phyloP scores from a whole-genome alignment of 2,329 filamentous ascomycete genomes.

The Pseudogymnoascus sp. region DNA sequence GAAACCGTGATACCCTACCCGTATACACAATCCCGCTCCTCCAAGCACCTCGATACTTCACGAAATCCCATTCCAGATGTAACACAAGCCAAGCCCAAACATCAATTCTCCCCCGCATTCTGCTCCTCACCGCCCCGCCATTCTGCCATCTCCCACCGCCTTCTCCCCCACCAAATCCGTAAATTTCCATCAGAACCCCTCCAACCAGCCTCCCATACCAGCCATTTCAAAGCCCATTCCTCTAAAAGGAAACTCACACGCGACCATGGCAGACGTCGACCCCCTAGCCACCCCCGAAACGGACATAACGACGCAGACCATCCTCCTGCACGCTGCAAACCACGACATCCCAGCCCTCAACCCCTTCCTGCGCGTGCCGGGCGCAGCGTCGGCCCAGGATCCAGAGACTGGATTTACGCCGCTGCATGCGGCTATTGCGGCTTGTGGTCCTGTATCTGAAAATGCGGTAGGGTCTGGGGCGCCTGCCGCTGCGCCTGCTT shows the following conservation, averaged over 20 bases:
- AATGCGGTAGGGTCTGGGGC: background rate
- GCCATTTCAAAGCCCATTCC: background rate
- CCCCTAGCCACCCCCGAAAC: slow-evolving; percentile 18
- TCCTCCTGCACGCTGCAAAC: slow-evolving; percentile 57
- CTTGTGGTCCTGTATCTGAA: slow-evolving; percentile 39
- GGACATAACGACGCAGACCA: slow-evolving; percentile 39
- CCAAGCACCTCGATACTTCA: background rate
- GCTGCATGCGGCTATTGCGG: slow-evolving; percentile 82
- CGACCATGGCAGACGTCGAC: slow-evolving; percentile 13
- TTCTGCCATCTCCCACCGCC: background rate
- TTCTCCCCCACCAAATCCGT: background rate
- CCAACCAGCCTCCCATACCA: background rate
- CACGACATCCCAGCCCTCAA: slow-evolving; percentile 37
- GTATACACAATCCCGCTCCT: background rate
- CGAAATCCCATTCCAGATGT: background rate
- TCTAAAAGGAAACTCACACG: background rate
- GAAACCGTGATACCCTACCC: background rate
- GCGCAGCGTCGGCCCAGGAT: slow-evolving; percentile 69
- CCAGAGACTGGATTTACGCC: slow-evolving; percentile 77
- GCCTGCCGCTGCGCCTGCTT: slow-evolving; percentile 21
- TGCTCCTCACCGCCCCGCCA: slow-evolving; percentile 1
- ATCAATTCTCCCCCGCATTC: background rate
- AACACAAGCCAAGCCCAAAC: background rate
- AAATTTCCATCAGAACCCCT: slow-evolving; percentile 7
- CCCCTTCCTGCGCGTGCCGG: slow-evolving; percentile 25